Conservation (phyloP, 805 yeast species). For the Candida coquimbonensis region DNA sequence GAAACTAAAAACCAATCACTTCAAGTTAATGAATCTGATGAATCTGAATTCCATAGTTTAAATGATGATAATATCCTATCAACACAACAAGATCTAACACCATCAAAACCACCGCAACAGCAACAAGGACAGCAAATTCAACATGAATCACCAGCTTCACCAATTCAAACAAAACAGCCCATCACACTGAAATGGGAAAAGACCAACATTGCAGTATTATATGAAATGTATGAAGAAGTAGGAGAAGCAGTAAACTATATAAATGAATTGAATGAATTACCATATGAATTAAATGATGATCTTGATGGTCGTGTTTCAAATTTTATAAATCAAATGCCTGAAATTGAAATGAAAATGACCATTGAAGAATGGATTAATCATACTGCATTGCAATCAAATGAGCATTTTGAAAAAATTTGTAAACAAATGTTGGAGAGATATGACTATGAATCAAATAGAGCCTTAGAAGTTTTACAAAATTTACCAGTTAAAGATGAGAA, state of each 20-base stretch:
- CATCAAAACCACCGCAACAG: neutral
- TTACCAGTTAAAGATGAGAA: slow-evolving; percentile 24
- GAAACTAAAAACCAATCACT: neutral
- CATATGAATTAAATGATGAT: slow-evolving; percentile 46
- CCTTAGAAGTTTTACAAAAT: slow-evolving; percentile 35
- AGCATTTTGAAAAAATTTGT: slow-evolving; percentile 39
- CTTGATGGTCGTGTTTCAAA: slow-evolving; percentile 56
- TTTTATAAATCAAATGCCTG: slow-evolving; percentile 65
- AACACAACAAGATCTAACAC: neutral
- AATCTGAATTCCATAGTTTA: slow-evolving; percentile 1
- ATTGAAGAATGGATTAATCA: slow-evolving; percentile 62
- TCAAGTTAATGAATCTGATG: neutral
- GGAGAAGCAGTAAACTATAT: slow-evolving; percentile 25
- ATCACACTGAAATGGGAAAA: slow-evolving; percentile 19
- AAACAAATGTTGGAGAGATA: slow-evolving; percentile 41
- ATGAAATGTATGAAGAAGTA: slow-evolving; percentile 24
- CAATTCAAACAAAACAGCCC: neutral
- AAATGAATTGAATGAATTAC: slow-evolving; percentile 12
- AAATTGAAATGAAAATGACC: slow-evolving; percentile 58
- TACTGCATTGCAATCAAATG: slow-evolving; percentile 48
- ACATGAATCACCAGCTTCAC: neutral
- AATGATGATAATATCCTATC: neutral
- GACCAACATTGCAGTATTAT: slow-evolving; percentile 24
- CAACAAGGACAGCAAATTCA: no score
- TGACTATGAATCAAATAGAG: slow-evolving; percentile 41